Conservation (phyloP, 129 eudicot genomes). For the Flaveria brownii region DNA sequence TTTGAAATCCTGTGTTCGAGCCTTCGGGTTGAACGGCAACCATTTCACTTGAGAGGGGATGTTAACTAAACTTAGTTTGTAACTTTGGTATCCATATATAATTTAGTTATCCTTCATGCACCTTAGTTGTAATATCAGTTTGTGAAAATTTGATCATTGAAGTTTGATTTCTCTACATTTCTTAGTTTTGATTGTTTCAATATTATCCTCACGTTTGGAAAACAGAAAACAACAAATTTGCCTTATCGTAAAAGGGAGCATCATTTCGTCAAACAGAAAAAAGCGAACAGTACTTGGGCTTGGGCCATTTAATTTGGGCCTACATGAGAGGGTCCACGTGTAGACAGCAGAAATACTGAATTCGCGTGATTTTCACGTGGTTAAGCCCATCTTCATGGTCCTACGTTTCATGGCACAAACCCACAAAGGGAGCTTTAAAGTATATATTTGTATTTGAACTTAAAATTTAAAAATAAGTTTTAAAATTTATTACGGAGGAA, state of each 20-base stretch:
- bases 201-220: slow-evolving; percentile 2
- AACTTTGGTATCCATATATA: too few relatives aligned
- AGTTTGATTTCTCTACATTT: too few relatives aligned
- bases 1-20: too few relatives aligned
- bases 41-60: too few relatives aligned
- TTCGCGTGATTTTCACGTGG: slow-evolving; percentile 28
- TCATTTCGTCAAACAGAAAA: slow-evolving; percentile 1
- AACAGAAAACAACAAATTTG: slow-evolving; percentile 16
- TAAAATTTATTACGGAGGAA: too few relatives aligned
- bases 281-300: slow-evolving; percentile 31
- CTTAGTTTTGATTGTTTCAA: neutral
- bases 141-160: too few relatives aligned
- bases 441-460: too few relatives aligned
- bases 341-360: neutral
- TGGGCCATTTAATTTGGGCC: slow-evolving; percentile 30
- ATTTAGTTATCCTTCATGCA: too few relatives aligned
- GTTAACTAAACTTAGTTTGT: too few relatives aligned
- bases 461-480: too few relatives aligned
- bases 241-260: slow-evolving; percentile 18
- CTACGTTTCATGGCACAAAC: slow-evolving; percentile 21
- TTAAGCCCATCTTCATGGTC: slow-evolving; percentile 24
- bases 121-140: too few relatives aligned
- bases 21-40: too few relatives aligned
- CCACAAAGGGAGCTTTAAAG: slow-evolving; percentile 18
- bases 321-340: slow-evolving; percentile 20